phyloP scores from a whole-genome alignment of 352 stramenopile species.

The Phytopythium chamaehyphon region DNA sequence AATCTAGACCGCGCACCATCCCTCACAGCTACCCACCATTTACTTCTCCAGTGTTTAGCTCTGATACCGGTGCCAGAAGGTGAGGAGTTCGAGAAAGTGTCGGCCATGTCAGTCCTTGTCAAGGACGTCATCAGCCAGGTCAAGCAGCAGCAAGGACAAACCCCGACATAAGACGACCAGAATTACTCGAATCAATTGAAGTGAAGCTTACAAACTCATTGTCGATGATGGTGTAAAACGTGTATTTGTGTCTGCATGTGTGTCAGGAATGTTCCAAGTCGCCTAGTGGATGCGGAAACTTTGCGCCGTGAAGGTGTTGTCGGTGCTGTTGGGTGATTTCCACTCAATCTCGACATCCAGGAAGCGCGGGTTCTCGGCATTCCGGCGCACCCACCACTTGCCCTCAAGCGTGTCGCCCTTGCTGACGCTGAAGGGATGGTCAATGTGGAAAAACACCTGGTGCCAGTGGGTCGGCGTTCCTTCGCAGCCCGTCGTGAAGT shows the following conservation, averaged over 20 bases:
- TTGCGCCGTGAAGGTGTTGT: slow-evolving; percentile 42
- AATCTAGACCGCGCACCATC: slow-evolving; percentile 67
- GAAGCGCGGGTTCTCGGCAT: slow-evolving; percentile 91
- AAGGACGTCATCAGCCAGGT: slow-evolving; percentile 76
- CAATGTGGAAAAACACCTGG: slow-evolving; percentile 97
- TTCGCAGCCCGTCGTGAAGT: slow-evolving; percentile 92
- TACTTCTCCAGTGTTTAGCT: slow-evolving; percentile 64
- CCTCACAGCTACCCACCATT: slow-evolving; percentile 67
- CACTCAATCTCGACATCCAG: slow-evolving; percentile 89
- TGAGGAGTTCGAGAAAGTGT: slow-evolving; percentile 63
- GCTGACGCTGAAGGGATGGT: slow-evolving; percentile 65
- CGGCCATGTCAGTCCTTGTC: slow-evolving; percentile 77
- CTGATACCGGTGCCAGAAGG: slow-evolving; percentile 35
- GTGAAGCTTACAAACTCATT: slow-evolving; percentile 9
- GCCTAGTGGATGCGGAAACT: slow-evolving; percentile 79
- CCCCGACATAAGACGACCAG: slow-evolving; percentile 3
- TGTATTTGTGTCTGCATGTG: too few species aligned
- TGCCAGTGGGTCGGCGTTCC: slow-evolving; percentile 98
- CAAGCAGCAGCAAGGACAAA: slow-evolving; percentile 24
- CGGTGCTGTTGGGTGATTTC: slow-evolving; percentile 33
- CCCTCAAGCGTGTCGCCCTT: slow-evolving; percentile 77
- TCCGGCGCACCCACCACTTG: slow-evolving; percentile 86
- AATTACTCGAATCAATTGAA: slow-evolving; percentile 4
- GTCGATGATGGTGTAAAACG: too few species aligned
- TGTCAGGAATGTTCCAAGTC: neutral